A percentile compares a stretch with the other conserved stretches of the same genome.
Evolutionary conservation across 257 asterid species (phyloP).

Genomic region (Jasminum sambac): DNA sequence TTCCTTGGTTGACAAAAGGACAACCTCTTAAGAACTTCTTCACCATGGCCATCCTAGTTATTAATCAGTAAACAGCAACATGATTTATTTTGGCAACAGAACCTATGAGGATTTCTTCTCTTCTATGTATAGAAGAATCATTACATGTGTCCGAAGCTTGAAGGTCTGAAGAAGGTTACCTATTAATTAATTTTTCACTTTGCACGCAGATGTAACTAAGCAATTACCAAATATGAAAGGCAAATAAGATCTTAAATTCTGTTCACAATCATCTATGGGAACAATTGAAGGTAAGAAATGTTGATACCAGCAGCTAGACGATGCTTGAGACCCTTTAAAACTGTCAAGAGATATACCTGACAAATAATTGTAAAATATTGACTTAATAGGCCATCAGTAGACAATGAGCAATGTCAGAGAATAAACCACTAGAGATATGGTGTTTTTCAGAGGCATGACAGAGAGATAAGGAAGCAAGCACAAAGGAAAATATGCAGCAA

Average conservation of each 20-base stretch:
- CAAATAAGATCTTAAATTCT: slow-evolving; percentile 3
- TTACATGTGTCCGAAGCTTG: background rate
- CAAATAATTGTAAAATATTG: slow-evolving; percentile 31
- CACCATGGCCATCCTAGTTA: too few relatives aligned
- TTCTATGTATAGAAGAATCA: background rate
- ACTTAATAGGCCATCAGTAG: slow-evolving; percentile 15
- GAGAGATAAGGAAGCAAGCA: slow-evolving; percentile 8
- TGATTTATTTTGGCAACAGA: background rate
- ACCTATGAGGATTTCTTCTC: background rate
- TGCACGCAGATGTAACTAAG: background rate
- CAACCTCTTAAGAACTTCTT: background rate
- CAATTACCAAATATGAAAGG: slow-evolving; percentile 11
- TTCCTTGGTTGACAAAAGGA: background rate
- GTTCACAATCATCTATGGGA: slow-evolving; percentile 13
- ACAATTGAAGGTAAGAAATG: slow-evolving; percentile 26
- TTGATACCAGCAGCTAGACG: slow-evolving; percentile 93
- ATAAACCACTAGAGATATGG: background rate
- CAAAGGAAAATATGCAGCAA: slow-evolving; percentile 13
- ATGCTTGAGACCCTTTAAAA: slow-evolving; percentile 88
- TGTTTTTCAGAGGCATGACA: background rate
- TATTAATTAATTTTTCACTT: background rate
- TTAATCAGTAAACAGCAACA: background rate
- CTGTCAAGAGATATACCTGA: slow-evolving; percentile 92
- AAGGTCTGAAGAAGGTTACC: too few relatives aligned
- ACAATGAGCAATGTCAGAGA: background rate